Base-by-base conservation (phyloP, 2,329 filamentous ascomycete genomes). In the Beauveria sp. region DNA sequence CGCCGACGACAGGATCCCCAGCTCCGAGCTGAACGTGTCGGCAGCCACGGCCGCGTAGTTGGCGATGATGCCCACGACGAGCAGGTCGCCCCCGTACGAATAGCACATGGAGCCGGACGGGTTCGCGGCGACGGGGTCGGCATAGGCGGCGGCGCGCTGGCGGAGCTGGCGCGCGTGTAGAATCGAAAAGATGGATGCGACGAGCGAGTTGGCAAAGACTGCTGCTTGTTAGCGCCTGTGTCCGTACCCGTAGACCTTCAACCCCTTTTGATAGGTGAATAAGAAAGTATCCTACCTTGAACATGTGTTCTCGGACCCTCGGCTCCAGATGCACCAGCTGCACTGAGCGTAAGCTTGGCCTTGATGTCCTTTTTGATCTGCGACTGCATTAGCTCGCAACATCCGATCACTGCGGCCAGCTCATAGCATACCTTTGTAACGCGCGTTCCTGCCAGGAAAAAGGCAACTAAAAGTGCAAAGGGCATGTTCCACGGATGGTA, bases 401-500 rank as follows among this genome's bases (percentile, higher is more conserved):
- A 5, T 4, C 1, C 20, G 3, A 5, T 16, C 14, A 22, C 12
- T 22, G 18, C 46, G 5, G 7, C 31, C 5, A 8, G 14, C 4
- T n/a, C 43, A 48, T 42, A 53, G 54, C 50, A 18, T 73, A 91
- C 90, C 78, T 93, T 93, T 0, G 93, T 97, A 1, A 88, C 92
- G 57, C 86, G 80, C 1, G 89, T 96, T 1, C 92, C 95, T 5
- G 89, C 86, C 3, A 96, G 77, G 75, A 96, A 98, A 78, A 98
- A 98, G 42, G 92, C 83, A 55, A 84, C 83, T 2, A 98, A 81
- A 12, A 97, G 81, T 31, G 83, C 83, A 76, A 97, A 96, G n/a
- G 91, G 93, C n/a, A 93, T 79, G 64, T 90, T 90, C 88, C 91
- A 97, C 3, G 93, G 93, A 74, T 98, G 93, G n/a, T 93, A 77